A percentile compares a stretch with the other conserved stretches of the same genome.
Evolutionary conservation across 345 rosid species (phyloP).

Genomic region (Alliaria petiolata): DNA sequence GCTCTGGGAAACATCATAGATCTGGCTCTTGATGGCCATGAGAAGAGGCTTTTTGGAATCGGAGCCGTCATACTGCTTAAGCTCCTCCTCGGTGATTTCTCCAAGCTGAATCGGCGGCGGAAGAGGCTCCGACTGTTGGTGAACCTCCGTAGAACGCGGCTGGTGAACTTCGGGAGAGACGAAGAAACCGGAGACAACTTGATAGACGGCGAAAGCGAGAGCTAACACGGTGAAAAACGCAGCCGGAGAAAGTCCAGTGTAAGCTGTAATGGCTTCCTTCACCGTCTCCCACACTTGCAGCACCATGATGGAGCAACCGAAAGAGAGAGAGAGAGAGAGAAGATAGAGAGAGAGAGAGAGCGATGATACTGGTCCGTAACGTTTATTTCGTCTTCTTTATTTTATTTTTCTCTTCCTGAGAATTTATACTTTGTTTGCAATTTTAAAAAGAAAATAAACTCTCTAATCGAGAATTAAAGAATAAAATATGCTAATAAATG

Average conservation of each 20-base stretch:
- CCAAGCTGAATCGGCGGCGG: conserved; percentile 98
- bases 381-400: too few species aligned
- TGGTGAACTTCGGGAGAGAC: conserved; percentile 43
- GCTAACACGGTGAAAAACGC: conserved; percentile 75
- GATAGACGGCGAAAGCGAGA: conserved; percentile 65
- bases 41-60: conserved; percentile 89
- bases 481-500: not conserved
- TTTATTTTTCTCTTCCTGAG: not conserved
- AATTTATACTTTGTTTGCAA: not conserved
- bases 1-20: conserved; percentile 98
- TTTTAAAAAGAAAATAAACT: not conserved
- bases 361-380: not conserved
- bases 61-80: conserved; percentile 71
- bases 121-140: conserved; percentile 63
- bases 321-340: not conserved
- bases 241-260: conserved; percentile 91
- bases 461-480: not conserved
- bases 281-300: conserved; percentile 83
- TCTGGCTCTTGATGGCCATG: conserved; percentile 99
- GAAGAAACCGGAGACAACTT: conserved; percentile 62
- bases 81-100: conserved; percentile 80
- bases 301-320: conserved; percentile 46
- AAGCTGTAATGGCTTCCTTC: conserved; percentile 68
- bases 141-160: conserved; percentile 38
- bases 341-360: not conserved